Evolutionary conservation across 1,284 basidiomycete species (phyloP), one percentile per base, ranked within the genome.

Genomic region (Rhodotorula sp.): DNA sequence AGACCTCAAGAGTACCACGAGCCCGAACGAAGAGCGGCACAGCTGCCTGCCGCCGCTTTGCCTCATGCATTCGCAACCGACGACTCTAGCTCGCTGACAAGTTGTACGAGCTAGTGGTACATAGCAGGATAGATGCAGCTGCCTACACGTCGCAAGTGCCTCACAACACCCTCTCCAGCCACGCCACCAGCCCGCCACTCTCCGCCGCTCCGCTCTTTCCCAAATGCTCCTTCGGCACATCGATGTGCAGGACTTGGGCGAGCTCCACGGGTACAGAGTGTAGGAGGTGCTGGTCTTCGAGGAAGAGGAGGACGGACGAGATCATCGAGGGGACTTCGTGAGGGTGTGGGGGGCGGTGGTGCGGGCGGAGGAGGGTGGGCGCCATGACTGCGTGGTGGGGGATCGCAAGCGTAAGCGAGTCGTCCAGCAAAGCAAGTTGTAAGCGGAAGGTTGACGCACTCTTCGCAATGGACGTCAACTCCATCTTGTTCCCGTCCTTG

Each of bases 241-340:
- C 51, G 48, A 70, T 58, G 54, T 70, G 64, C n/a, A 72, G 57
- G 20, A 70, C 59, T 19, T 64, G 49, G 0, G 71, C 71, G 44
- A 72, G 47, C 39, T 72, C 71, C 30, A 52, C 32, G 6, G 71
- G 71, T 39, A 72, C 68, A 30, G 67, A 54, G 53, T 73, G 72
- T 17, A 71, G 47, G 29, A 71, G 44, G 36, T 68, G 66, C 34
- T 73, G 68, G 44, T 71, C 72, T 47, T 73, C 72, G 22, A 73
- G 55, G 54, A 73, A 55, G 24, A 61, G 60, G 17, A 73, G 34
- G 17, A 71, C 61, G 3, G 64, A 66, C 0, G 72, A 63, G 27
- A 73, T 64, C 68, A 71, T 71, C 9, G 58, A n/a, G 13, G 54
- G 61, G n/a, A 66, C 19, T 46, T 73, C 68, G 39, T 19, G 27